Evolutionary conservation across 1,284 basidiomycete genomes (phyloP), one percentile per base, ranked within the genome.

Genomic region (Agaricales sp.): DNA sequence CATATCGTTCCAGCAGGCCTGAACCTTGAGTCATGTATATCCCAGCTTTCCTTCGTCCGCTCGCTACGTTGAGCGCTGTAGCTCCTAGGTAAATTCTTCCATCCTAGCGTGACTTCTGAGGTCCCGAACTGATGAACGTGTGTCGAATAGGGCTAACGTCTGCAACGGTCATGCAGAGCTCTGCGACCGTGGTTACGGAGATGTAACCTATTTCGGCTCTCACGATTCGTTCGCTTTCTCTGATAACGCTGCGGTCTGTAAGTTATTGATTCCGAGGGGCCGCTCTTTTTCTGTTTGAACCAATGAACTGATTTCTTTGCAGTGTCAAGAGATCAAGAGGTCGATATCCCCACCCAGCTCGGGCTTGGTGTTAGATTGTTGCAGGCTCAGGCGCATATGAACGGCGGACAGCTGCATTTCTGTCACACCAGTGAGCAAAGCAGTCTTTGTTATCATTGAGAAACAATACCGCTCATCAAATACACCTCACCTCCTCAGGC

Each of bases 351-450:
- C 13, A 48, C 47, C 51, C 92, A 94, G 63, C 66, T 97, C 54
- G 84, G 82, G 55, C 92, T 96, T 65, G 94, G 94, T 11, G 75
- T 98, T 53, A 77, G 95, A 30, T 79, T 95, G 74, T 71, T 98
- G 25, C 93, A 97, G 66, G 72, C 91, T 58, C 92, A 96, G 67
- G 78, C 86, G 6, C 92, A 95, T 61, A 77, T 82, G 53, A 60
- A 74, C 30, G 67, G 62, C 44, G 78, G 78, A 23, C 73, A 67
- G 4, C 82, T 92, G 50, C 72, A 78, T 54, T 74, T 93, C 20
- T 95, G 92, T 65, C 92, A 94, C 64, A 81, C 87, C 14, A 14
- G 26, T 30, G 14, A 30, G 26, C n/a, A n/a, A n/a, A n/a, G n/a
- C n/a, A n/a, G n/a, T n/a, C n/a, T n/a, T n/a, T n/a, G n/a, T n/a